These are phyloP conservation scores for Mucor plumbeus DNA, from an alignment of 371 early-diverging fungal species.

Conservation along the genomic window DNA sequence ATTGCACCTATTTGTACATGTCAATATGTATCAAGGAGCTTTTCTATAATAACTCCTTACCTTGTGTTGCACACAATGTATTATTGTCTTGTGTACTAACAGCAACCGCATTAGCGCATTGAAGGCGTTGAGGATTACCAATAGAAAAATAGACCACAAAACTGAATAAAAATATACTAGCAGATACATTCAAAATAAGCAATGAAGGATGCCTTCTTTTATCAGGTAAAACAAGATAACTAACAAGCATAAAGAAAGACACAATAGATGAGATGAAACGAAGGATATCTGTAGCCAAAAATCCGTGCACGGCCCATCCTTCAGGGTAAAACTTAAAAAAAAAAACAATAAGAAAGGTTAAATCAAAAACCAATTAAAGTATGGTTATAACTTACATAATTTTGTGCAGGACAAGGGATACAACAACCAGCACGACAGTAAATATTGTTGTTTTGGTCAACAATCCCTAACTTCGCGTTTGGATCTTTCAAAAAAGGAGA, in stretches of 20 bases:
- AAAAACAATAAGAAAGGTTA: background rate
- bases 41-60: conserved; percentile 18
- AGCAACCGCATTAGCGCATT: conserved; percentile 56
- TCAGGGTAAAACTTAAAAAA: conserved; percentile 51
- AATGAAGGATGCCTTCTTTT: conserved; percentile 70
- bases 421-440: conserved; percentile 46
- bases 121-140: conserved; percentile 57
- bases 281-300: conserved; percentile 54
- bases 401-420: conserved; percentile 49
- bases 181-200: conserved; percentile 65
- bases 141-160: conserved; percentile 59
- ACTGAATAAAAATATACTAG: conserved; percentile 61
- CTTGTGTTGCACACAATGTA: conserved; percentile 64
- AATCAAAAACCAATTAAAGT: background rate
- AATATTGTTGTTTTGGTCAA: conserved; percentile 18
- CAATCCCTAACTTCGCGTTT: conserved; percentile 24
- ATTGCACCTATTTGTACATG: conserved; percentile 44
- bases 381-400: conserved; percentile 26
- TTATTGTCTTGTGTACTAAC: conserved; percentile 63
- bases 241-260: conserved; percentile 57
- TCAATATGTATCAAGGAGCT: background rate
- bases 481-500: conserved; percentile 49
- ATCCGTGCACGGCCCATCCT: conserved; percentile 52
- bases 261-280: conserved; percentile 58
- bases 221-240: conserved; percentile 64